phyloP scores from a whole-genome alignment of 2,329 filamentous ascomycete genomes.

The Cladosporium colombiae region DNA sequence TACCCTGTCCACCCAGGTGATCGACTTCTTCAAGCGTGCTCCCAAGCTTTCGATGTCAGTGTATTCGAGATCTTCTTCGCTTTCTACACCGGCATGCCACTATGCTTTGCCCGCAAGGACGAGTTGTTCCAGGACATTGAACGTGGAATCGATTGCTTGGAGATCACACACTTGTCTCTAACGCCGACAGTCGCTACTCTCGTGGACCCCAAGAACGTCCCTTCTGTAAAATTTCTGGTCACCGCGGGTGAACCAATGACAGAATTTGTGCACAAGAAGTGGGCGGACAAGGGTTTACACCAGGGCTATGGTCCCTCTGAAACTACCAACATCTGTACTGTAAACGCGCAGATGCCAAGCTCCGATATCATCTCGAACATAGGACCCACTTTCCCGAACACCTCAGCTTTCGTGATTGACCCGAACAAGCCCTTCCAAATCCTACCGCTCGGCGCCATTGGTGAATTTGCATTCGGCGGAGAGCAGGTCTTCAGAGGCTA shows the following conservation, averaged over 20 bases:
- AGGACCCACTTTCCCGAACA: constrained; percentile 73
- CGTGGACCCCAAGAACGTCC: constrained; percentile 68
- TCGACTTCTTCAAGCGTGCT: constrained; percentile 78
- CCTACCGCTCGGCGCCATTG: constrained; percentile 70
- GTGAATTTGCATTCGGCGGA: constrained; percentile 85
- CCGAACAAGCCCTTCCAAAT: constrained; percentile 48
- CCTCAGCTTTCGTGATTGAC: constrained; percentile 67
- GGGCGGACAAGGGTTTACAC: constrained; percentile 68
- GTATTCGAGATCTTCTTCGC: constrained; percentile 90
- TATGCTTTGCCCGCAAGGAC: constrained; percentile 76
- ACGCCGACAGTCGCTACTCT: constrained; percentile 82
- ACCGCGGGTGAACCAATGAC: constrained; percentile 82
- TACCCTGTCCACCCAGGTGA: constrained; percentile 61
- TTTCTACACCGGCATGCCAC: constrained; percentile 74
- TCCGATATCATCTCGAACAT: constrained; percentile 70
- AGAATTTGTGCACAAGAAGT: constrained; percentile 66
- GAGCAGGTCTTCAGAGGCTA: constrained; percentile 77
- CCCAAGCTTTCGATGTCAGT: constrained; percentile 82
- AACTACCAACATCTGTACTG: constrained; percentile 83
- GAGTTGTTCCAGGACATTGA: constrained; percentile 73
- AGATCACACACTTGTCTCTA: constrained; percentile 77
- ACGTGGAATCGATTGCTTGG: constrained; percentile 61
- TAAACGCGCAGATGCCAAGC: constrained; percentile 60
- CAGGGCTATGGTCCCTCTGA: constrained; percentile 86
- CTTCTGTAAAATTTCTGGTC: constrained; percentile 71